Conservation (phyloP, 2,329 filamentous ascomycete genomes). For the Rugonectria rugulosa region DNA sequence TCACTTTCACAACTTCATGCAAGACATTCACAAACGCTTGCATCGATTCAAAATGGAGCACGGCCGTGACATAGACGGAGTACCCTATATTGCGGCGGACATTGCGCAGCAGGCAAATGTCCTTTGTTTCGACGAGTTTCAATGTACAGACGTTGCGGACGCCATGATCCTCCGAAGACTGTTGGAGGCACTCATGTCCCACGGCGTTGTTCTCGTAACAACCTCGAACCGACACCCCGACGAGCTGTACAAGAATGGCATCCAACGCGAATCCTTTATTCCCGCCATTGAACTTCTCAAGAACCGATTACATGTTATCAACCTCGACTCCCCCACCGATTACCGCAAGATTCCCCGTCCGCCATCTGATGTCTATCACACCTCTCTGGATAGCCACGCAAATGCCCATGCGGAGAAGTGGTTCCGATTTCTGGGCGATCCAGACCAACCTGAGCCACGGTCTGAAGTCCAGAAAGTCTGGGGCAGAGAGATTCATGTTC, state of each 20-base stretch:
- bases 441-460: constrained; percentile 77
- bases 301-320: constrained; percentile 83
- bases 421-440: constrained; percentile 93
- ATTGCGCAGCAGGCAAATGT: constrained; percentile 87
- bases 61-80: constrained; percentile 87
- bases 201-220: constrained; percentile 95
- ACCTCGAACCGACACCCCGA: constrained; percentile 97
- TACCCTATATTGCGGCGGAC: constrained; percentile 93
- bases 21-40: constrained; percentile 90
- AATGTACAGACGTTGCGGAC: constrained; percentile 97
- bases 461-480: constrained; percentile 84
- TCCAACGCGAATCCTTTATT: constrained; percentile 93
- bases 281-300: constrained; percentile 95
- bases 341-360: constrained; percentile 97
- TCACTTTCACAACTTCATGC: constrained; percentile 99
- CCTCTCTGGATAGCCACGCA: constrained; percentile 81
- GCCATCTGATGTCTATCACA: constrained; percentile 92
- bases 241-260: constrained; percentile 97
- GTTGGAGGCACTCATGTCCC: constrained; percentile 90
- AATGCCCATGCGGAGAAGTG: constrained; percentile 87
- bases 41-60: constrained; percentile 90
- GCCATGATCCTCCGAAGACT: constrained; percentile 95
- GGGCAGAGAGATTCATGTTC: constrained; percentile 90
- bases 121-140: constrained; percentile 98
- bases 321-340: constrained; percentile 93